Conservation (phyloP, 768 basidiomycete genomes). For the Phylloporus arenicola region DNA sequence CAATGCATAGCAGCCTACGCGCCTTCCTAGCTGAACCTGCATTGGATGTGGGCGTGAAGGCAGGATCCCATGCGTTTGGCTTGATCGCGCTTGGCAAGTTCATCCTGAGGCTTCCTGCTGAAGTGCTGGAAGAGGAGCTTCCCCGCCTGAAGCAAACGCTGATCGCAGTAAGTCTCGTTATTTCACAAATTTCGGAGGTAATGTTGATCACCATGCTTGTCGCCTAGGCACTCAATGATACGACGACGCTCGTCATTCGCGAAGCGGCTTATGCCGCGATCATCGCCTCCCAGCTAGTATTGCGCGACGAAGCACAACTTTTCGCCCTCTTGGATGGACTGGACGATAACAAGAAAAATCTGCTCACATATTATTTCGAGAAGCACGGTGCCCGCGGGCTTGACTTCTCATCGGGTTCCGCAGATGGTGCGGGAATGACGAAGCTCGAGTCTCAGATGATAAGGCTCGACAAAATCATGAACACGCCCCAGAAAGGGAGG, state of each 20-base stretch:
- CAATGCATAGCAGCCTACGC: constrained; percentile 68
- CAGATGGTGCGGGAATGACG: constrained; percentile 46
- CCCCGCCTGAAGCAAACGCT: constrained; percentile 70
- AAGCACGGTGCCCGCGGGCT: constrained; percentile 71
- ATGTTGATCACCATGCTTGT: not conserved
- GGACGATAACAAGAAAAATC: constrained; percentile 87
- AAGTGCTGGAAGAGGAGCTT: constrained; percentile 83
- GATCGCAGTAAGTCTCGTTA: constrained; percentile 48
- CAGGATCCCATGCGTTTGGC: constrained; percentile 74
- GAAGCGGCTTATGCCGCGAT: constrained; percentile 80
- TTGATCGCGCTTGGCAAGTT: constrained; percentile 81
- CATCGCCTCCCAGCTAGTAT: constrained; percentile 77
- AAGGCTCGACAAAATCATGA: constrained; percentile 72
- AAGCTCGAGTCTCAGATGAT: constrained; percentile 77
- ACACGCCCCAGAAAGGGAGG: constrained; percentile 52
- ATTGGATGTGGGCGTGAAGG: constrained; percentile 50
- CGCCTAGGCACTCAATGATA: constrained; percentile 65
- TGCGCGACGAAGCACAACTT: constrained; percentile 78
- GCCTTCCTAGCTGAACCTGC: constrained; percentile 53
- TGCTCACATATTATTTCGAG: constrained; percentile 84
- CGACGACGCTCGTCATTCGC: constrained; percentile 68
- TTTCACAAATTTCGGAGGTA: not conserved
- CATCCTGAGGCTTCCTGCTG: constrained; percentile 70
- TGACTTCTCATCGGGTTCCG: constrained; percentile 29
- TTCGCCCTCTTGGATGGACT: constrained; percentile 77